A percentile compares a stretch with the other conserved stretches of the same genome.
These are phyloP conservation scores for Phytophthora sojae DNA, from an alignment of 352 stramenopile species.

Conservation along the genomic window DNA sequence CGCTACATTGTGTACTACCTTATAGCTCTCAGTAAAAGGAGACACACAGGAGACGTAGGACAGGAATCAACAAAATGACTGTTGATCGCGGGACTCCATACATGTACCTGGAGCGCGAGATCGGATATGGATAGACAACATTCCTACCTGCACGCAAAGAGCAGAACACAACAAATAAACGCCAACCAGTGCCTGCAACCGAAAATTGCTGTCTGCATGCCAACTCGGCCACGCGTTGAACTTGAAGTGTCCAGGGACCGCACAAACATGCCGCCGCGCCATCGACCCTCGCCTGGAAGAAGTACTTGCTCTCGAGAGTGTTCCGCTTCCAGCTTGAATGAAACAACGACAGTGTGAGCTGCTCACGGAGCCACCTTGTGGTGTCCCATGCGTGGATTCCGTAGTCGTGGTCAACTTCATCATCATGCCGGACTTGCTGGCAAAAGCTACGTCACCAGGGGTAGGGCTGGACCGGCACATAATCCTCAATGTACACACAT, in stretches of 20 bases:
- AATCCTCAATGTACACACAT: conserved; percentile 8
- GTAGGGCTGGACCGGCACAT: conserved; percentile 8
- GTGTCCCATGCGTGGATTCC: conserved; percentile 27
- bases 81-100: too few relatives aligned
- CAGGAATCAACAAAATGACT: too few relatives aligned
- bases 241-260: neutral
- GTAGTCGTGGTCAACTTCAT: conserved; percentile 37
- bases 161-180: too few relatives aligned
- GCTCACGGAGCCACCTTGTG: conserved; percentile 9
- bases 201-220: neutral
- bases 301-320: neutral
- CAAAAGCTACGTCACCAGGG: neutral
- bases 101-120: too few relatives aligned
- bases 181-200: neutral
- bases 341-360: neutral
- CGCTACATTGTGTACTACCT: too few relatives aligned
- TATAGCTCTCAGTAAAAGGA: too few relatives aligned
- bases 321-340: neutral
- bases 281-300: conserved; percentile 5
- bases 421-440: neutral
- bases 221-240: neutral
- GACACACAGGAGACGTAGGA: too few relatives aligned
- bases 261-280: neutral
- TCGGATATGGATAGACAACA: too few relatives aligned
- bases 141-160: too few relatives aligned